phyloP scores from a whole-genome alignment of 106 monocot genomes.

The Cymbidium sinense region DNA sequence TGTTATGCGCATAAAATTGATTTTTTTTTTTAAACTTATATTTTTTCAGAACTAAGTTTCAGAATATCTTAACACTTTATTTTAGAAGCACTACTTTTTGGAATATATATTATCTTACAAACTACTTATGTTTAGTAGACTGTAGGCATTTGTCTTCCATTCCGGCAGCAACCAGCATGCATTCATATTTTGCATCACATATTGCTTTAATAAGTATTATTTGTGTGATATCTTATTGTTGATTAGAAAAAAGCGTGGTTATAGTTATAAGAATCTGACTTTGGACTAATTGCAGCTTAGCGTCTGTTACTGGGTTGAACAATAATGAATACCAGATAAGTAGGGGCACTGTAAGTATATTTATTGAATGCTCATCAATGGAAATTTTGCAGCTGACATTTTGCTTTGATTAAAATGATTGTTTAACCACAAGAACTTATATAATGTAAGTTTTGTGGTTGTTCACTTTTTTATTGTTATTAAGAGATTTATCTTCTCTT shows the following conservation, averaged over 20 bases:
- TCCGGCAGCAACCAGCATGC: no score
- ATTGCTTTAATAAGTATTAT: neutral
- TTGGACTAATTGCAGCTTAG: conserved; percentile 42
- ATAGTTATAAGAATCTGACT: neutral
- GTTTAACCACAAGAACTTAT: neutral
- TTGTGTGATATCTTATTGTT: neutral
- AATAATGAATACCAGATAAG: conserved; percentile 97
- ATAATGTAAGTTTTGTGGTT: no score
- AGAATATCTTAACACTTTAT: neutral
- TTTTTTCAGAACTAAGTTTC: neutral
- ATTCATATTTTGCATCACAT: neutral
- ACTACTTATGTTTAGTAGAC: no score
- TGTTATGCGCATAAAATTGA: neutral
- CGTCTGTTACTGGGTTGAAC: conserved; percentile 83
- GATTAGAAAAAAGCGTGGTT: neutral
- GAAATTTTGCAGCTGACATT: neutral
- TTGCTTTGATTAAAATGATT: neutral
- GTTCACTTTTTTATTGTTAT: neutral
- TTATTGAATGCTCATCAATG: neutral
- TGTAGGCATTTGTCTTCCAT: no score
- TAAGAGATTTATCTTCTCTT: neutral
- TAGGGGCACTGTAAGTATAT: conserved; percentile 58
- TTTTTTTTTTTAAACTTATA: neutral
- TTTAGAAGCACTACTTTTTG: neutral
- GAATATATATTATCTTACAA: neutral